A percentile compares a stretch with the other conserved stretches of the same genome.
Conservation (phyloP, 345 rosid species). For the Populus pruinosa region DNA sequence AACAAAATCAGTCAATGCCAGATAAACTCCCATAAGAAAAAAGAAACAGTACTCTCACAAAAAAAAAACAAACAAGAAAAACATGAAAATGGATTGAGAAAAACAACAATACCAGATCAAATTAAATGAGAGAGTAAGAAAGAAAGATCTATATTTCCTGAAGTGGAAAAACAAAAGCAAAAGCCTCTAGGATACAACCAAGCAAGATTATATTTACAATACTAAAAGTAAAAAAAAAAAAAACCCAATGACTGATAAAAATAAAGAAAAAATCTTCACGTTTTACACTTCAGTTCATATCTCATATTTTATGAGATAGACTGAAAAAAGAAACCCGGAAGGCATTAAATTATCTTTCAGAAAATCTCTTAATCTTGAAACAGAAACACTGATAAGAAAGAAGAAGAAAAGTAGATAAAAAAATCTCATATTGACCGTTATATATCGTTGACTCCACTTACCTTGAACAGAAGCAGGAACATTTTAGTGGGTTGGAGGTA, state of each 20-base stretch:
- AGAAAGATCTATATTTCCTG: conserved; percentile 1
- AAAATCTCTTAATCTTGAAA: neutral
- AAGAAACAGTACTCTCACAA: neutral
- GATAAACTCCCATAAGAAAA: neutral
- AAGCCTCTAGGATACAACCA: conserved; percentile 3
- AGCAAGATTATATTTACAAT: neutral
- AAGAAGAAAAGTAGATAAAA: neutral
- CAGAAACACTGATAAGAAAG: neutral
- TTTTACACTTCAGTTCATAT: neutral
- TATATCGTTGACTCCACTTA: conserved; percentile 1
- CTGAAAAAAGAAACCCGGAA: neutral
- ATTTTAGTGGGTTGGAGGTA: neutral
- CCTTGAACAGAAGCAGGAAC: conserved; percentile 12
- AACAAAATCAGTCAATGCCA: neutral
- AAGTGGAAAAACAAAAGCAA: neutral
- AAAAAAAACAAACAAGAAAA: neutral
- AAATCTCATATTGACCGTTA: neutral
- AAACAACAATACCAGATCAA: neutral
- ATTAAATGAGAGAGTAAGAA: neutral
- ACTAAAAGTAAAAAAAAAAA: neutral
- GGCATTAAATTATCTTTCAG: neutral
- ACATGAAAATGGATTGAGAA: neutral
- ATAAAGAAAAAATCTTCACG: neutral
- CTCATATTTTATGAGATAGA: neutral
- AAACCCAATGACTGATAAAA: neutral